phyloP scores from a whole-genome alignment of 495 filamentous ascomycete species.

The Pseudevernia furfuracea region DNA sequence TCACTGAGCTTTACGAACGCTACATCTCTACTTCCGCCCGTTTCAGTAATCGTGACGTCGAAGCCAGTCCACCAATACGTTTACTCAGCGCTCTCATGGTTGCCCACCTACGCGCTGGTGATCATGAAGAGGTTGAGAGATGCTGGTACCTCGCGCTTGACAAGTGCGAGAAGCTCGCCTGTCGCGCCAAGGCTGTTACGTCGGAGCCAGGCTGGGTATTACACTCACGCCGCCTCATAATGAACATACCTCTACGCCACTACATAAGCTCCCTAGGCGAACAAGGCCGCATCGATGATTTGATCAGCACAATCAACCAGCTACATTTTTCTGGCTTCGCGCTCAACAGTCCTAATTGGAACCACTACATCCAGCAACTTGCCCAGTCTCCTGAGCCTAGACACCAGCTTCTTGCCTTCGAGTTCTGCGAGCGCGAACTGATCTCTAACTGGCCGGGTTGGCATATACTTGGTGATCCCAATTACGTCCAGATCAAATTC shows the following conservation, averaged over 20 bases:
- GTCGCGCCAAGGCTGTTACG: slow-evolving; percentile 23
- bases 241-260: slow-evolving; percentile 48
- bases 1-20: slow-evolving; percentile 49
- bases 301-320: slow-evolving; percentile 43
- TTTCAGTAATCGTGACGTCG: slow-evolving; percentile 24
- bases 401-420: slow-evolving; percentile 50
- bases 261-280: slow-evolving; percentile 53
- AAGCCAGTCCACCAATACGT: slow-evolving; percentile 40
- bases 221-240: slow-evolving; percentile 48
- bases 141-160: slow-evolving; percentile 57
- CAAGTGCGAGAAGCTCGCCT: slow-evolving; percentile 42
- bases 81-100: slow-evolving; percentile 61
- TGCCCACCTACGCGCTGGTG: slow-evolving; percentile 45
- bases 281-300: slow-evolving; percentile 38
- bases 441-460: slow-evolving; percentile 72
- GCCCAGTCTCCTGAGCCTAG: slow-evolving; percentile 33
- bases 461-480: slow-evolving; percentile 28
- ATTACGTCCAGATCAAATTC: slow-evolving; percentile 27
- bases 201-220: slow-evolving; percentile 35
- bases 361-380: slow-evolving; percentile 43
- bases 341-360: slow-evolving; percentile 51
- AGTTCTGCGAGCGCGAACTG: slow-evolving; percentile 60
- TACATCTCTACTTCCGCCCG: slow-evolving; percentile 37
- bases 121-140: slow-evolving; percentile 51
- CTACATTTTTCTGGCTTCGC: slow-evolving; percentile 56